Evolutionary conservation across 1,139 yeast genomes (phyloP).

Genomic region (Hansenula sp.): DNA sequence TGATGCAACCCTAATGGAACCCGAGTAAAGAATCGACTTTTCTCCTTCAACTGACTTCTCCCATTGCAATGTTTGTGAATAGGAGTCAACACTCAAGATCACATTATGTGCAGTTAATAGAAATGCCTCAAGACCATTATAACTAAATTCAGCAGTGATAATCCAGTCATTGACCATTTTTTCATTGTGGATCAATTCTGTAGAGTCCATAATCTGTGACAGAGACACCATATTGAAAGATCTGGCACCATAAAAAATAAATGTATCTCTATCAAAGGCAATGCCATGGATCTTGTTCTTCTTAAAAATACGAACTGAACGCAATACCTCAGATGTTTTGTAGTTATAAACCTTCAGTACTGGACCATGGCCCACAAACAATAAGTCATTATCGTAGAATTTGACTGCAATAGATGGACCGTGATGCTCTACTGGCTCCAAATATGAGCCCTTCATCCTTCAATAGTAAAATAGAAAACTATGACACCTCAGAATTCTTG

Average conservation of each 20-base stretch:
- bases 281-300: conserved; percentile 82
- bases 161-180: conserved; percentile 75
- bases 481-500: too few species aligned
- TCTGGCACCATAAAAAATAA: conserved; percentile 67
- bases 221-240: conserved; percentile 49
- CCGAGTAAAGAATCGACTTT: conserved; percentile 83
- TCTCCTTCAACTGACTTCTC: conserved; percentile 54
- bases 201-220: conserved; percentile 23
- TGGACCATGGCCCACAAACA: conserved; percentile 79
- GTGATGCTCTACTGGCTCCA: conserved; percentile 34
- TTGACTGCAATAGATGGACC: conserved; percentile 75
- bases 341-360: conserved; percentile 50
- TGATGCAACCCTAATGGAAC: conserved; percentile 52
- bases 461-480: too few species aligned
- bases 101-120: conserved; percentile 80
- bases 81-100: conserved; percentile 45
- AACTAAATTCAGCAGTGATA: conserved; percentile 48
- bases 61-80: conserved; percentile 28
- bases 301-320: conserved; percentile 45
- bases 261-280: conserved; percentile 29
- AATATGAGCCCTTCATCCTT: neutral
- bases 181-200: conserved; percentile 31
- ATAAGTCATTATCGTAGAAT: conserved; percentile 29
- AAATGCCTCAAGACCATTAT: conserved; percentile 34
- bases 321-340: conserved; percentile 34